Conservation (phyloP, 2,329 filamentous ascomycete genomes). For the Penicillium sp. region DNA sequence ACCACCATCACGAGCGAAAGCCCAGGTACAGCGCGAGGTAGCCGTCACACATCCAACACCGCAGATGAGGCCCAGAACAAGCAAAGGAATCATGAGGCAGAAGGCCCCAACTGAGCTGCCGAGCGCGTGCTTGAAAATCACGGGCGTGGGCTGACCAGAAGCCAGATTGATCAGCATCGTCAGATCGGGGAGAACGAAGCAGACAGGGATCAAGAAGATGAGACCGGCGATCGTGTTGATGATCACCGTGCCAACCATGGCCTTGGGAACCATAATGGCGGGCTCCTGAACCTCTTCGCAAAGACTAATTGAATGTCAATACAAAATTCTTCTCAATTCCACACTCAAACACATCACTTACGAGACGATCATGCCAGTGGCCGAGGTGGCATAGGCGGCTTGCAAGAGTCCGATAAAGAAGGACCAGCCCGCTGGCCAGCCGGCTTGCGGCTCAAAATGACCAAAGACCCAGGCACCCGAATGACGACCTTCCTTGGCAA, state of each 20-base stretch:
- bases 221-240: slow-evolving; percentile 63
- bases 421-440: slow-evolving; percentile 67
- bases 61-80: slow-evolving; percentile 71
- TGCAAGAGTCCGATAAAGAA: slow-evolving; percentile 69
- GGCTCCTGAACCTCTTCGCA: slow-evolving; percentile 66
- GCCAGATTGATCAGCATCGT: slow-evolving; percentile 51
- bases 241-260: slow-evolving; percentile 65
- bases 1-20: slow-evolving; percentile 69
- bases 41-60: slow-evolving; percentile 71
- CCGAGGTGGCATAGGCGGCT: slow-evolving; percentile 65
- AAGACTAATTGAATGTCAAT: slow-evolving; percentile 44
- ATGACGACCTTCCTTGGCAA: slow-evolving; percentile 68
- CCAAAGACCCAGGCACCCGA: slow-evolving; percentile 56
- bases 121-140: slow-evolving; percentile 70
- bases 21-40: slow-evolving; percentile 68
- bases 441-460: slow-evolving; percentile 60
- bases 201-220: slow-evolving; percentile 66
- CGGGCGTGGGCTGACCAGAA: slow-evolving; percentile 69
- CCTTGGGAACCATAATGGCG: slow-evolving; percentile 64
- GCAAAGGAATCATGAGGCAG: slow-evolving; percentile 62
- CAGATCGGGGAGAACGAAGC: slow-evolving; percentile 71
- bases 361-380: slow-evolving; percentile 74
- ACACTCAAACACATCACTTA: slow-evolving; percentile 41
- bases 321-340: background rate
- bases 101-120: slow-evolving; percentile 69